Evolutionary conservation across 345 rosid genomes (phyloP).

Genomic region (Psidium friedrichsthalianum): DNA sequence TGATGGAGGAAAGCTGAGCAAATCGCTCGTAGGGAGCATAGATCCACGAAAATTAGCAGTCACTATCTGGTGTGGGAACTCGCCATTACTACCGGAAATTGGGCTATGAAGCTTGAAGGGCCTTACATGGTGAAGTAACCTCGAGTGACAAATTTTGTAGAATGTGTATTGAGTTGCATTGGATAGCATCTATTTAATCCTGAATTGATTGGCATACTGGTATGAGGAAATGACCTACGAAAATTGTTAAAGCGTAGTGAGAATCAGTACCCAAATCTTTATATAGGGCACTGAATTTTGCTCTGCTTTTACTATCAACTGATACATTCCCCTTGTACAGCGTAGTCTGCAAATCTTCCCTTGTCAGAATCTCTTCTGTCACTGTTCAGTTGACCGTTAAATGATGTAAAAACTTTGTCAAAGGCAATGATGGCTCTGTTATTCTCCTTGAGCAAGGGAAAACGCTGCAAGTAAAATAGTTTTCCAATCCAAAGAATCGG

Average conservation of each 20-base stretch:
- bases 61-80: conserved; percentile 93
- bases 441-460: background rate
- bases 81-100: conserved; percentile 90
- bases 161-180: background rate
- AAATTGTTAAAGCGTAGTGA: background rate
- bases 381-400: background rate
- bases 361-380: background rate
- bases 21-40: conserved; percentile 69
- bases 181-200: background rate
- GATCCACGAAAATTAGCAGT: conserved; percentile 81
- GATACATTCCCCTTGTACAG: background rate
- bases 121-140: conserved; percentile 90
- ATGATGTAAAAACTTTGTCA: background rate
- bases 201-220: background rate
- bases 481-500: background rate
- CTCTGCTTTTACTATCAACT: background rate
- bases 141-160: conserved; percentile 15
- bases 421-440: background rate
- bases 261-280: background rate
- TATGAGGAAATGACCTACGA: background rate
- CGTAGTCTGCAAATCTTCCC: background rate
- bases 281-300: background rate
- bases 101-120: conserved; percentile 90
- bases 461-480: background rate
- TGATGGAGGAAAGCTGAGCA: conserved; percentile 99